Percentiles rank a stretch among this genome's conserved stretches.
Evolutionary conservation across 179 eudicot species (phyloP).

Genomic region (Beta corolliflora): DNA sequence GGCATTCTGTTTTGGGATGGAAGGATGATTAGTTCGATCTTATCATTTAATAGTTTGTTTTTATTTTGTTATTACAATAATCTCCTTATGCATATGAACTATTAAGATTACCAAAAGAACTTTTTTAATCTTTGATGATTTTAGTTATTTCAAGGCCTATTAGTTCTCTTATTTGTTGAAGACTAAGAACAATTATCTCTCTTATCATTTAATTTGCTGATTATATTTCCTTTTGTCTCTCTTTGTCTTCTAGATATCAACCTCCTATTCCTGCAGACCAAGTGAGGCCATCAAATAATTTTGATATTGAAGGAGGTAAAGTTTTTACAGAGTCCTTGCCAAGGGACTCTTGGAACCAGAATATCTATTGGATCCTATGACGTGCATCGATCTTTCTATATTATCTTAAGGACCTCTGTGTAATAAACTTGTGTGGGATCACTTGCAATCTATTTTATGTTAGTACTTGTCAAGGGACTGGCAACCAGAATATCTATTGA

Average conservation of each 20-base stretch:
- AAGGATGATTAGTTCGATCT: no score
- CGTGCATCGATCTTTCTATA: background rate
- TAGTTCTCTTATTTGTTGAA: background rate
- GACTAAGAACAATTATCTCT: background rate
- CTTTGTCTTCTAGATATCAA: slow-evolving; percentile 49
- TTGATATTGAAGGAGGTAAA: slow-evolving; percentile 52
- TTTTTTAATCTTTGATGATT: no score
- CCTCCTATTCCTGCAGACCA: slow-evolving; percentile 62
- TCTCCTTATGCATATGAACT: no score
- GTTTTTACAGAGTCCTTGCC: background rate
- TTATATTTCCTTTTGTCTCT: background rate
- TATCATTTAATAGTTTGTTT: no score
- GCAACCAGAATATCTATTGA: background rate
- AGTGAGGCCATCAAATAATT: slow-evolving; percentile 47
- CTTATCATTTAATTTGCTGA: background rate
- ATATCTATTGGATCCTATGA: background rate
- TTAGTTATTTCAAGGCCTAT: no score
- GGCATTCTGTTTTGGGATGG: no score
- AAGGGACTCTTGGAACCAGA: background rate
- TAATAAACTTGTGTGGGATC: no score
- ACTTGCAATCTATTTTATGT: no score
- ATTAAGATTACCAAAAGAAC: no score
- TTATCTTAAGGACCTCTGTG: no score
- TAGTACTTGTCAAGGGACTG: background rate
- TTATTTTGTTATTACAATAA: no score